Base-by-base conservation (phyloP, 345 rosid genomes). In the Psidium friedrichsthalianum region DNA sequence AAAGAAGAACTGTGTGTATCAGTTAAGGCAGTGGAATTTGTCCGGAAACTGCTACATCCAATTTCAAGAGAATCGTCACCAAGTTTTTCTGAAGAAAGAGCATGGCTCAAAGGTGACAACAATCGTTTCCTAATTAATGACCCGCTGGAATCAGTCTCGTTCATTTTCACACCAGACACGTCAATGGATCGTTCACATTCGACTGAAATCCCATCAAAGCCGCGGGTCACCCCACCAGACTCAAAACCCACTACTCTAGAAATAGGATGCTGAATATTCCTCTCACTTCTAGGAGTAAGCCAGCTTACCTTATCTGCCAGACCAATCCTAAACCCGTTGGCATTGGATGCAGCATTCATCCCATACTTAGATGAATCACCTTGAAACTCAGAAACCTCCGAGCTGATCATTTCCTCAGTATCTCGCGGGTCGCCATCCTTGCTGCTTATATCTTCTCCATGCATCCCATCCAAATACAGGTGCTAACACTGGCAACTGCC, bases 241-340 rank as follows among this genome's bases (percentile, higher is more conserved):
- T 92, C 94, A 88, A 94, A 96, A 55, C 98, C 98, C 83, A 96
- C 94, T 84, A 94, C 94, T 88, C 99, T 92, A 84, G 96, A 90
- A 82, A 91, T 91, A 90, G 96, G 96, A 81, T 80, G 83, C 52
- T 82, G 93, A 76, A 85, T 42, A 78, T 55, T 89, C 87, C 84
- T 86, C 86, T 84, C 93, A 86, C 82, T 85, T 86, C 81, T 88
- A 82, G 88, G 82, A 90, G 89, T 85, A 86, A 82, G 83, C 40
- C 84, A 87, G 84, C 89, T 87, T 89, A 49, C 86, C 87, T 84
- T 86, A 89, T 91, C 90, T 4, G 86, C 85, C 85, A 92, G 80
- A 84, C 90, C 87, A 81, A 87, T 89, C 91, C 85, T 88, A 56
- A 88, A 86, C 74, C 92, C 96, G 76, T 91, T 91, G 85, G 55